A percentile compares a stretch with the other conserved stretches of the same genome.
Conservation (phyloP, 2,329 filamentous ascomycete species). For the Clarireedia homoeocarpa region DNA sequence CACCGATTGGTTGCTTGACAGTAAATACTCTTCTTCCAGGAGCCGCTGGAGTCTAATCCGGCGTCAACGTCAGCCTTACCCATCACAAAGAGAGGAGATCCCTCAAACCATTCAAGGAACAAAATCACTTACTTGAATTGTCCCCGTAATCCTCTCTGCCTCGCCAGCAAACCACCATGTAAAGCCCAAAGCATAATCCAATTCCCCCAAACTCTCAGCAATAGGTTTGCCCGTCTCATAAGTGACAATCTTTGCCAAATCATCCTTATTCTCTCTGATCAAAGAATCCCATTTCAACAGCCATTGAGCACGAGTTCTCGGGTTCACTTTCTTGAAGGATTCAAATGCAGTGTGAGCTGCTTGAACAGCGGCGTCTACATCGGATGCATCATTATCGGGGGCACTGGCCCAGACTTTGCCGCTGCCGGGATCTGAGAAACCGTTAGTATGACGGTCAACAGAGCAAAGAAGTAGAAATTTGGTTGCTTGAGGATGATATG, state of each 20-base stretch:
- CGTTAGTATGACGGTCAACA: neutral
- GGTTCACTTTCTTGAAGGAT: slow-evolving; percentile 50
- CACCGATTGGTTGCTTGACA: slow-evolving; percentile 67
- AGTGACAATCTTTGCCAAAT: slow-evolving; percentile 54
- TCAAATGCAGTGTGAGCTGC: slow-evolving; percentile 54
- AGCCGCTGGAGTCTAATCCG: slow-evolving; percentile 41
- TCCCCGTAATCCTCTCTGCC: slow-evolving; percentile 55
- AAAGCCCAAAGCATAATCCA: slow-evolving; percentile 46
- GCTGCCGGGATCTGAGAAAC: slow-evolving; percentile 36
- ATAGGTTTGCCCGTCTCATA: slow-evolving; percentile 50
- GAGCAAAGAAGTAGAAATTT: neutral
- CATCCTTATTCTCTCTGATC: slow-evolving; percentile 53
- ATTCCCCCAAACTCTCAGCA: slow-evolving; percentile 42
- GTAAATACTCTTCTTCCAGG: slow-evolving; percentile 60
- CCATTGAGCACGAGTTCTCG: slow-evolving; percentile 52
- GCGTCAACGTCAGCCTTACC: neutral
- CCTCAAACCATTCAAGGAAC: neutral
- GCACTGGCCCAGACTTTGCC: slow-evolving; percentile 36
- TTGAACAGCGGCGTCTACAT: slow-evolving; percentile 53
- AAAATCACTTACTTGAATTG: slow-evolving; percentile 32
- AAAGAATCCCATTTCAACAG: slow-evolving; percentile 58
- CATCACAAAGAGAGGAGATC: neutral
- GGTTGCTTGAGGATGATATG: neutral
- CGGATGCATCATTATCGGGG: slow-evolving; percentile 39
- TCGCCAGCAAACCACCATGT: slow-evolving; percentile 51